Base-by-base conservation (phyloP, 2,329 filamentous ascomycete species). In the Myriosclerotinia scirpicola region DNA sequence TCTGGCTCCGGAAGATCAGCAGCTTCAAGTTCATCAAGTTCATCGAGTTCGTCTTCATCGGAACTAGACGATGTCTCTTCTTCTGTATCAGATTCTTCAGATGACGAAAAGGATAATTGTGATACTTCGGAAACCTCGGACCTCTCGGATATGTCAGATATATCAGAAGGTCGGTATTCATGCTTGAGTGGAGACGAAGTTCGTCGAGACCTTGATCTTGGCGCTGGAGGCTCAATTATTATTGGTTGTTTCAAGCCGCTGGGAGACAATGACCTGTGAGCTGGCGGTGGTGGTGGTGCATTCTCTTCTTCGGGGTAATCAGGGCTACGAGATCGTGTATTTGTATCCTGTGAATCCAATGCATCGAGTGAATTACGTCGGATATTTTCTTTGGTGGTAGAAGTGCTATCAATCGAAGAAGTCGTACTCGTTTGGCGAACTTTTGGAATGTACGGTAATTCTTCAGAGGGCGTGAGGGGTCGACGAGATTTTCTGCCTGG, bases 131-230 rank as follows among this genome's bases (percentile, higher is more conserved):
- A 79, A 36, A 68, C 67, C 30, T 78, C 80, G 1, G 58, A 50
- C 17, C 44, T 60, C 30, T 60, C 58, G 9, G 58, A 60, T 26
- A 60, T 22, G 38, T 60, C 58, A 0, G 86, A 88, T 0, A 85
- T 87, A 58, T 88, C 86, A 0, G 95, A 98, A 17, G 94, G 94
- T 69, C 93, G 89, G 74, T 97, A 99, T 79, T 99, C 94, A 76
- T 98, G 94, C 80, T 99, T 99, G 60, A 99, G 82, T 0, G 95
- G 95, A 1, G 95, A 99, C 0, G 95, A 98, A 1, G 88, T 90
- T 22, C 93, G 87, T 54, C 93, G 87, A 75, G 89, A 85, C 30
- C 65, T 73, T 11, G 55, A 66, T 53, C 69, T 71, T n/a, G 73
- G 69, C 7, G 71, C 71, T 9, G 71, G 68, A 11, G 68, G 69